phyloP scores from a whole-genome alignment of 139 green algal species.

The Haematococcus lacustris region DNA sequence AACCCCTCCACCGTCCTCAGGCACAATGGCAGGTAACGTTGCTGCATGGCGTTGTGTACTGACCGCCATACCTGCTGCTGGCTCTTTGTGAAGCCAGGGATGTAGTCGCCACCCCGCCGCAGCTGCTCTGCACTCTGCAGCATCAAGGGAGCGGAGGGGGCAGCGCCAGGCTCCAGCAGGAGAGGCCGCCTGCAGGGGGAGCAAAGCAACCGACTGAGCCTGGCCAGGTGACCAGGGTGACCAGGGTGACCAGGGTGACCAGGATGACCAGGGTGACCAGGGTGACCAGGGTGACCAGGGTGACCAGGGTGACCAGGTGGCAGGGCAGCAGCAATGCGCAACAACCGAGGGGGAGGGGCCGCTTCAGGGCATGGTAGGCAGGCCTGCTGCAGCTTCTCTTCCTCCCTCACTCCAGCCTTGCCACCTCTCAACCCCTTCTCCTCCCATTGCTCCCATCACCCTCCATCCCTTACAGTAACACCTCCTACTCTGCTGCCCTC shows the following conservation, averaged over 20 bases:
- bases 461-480: too few species aligned
- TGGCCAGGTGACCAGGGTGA: not conserved
- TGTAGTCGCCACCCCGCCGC: conserved; percentile 22
- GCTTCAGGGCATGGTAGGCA: not conserved
- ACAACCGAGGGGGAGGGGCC: not conserved
- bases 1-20: too few species aligned
- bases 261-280: too few species aligned
- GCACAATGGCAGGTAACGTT: not conserved
- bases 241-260: too few species aligned
- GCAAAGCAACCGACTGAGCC: not conserved
- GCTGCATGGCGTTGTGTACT: too few species aligned
- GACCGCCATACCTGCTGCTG: conserved; percentile 3
- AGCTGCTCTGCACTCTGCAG: conserved; percentile 22
- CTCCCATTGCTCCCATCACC: too few species aligned
- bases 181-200: not conserved
- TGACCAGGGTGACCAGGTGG: too few species aligned
- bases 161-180: conserved; percentile 10
- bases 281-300: too few species aligned
- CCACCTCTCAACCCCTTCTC: too few species aligned
- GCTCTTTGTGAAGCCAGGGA: conserved; percentile 30
- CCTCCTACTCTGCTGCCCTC: too few species aligned
- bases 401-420: too few species aligned
- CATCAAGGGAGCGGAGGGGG: conserved; percentile 7
- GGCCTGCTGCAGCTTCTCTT: not conserved
- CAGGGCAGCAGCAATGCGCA: not conserved